Base-by-base conservation (phyloP, 1,284 basidiomycete species). In the Cryptococcus depauperatus region DNA sequence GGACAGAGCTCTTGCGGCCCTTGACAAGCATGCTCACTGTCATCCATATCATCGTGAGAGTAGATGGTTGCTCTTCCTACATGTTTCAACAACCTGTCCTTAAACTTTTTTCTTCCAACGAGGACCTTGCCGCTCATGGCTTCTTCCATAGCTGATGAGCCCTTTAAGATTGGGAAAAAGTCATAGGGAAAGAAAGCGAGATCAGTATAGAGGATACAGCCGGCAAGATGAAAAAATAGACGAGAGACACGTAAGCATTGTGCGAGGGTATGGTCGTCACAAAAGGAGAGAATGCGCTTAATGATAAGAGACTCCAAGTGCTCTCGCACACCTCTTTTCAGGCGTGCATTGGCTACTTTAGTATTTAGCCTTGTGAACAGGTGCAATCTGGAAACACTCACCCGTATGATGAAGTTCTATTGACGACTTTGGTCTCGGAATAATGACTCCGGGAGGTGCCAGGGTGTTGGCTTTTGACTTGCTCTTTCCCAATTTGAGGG, bases 21-120 rank as follows among this genome's bases (percentile, higher is more conserved):
- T n/a, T n/a, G n/a, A n/a, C n/a, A n/a, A n/a, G n/a, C n/a, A n/a
- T n/a, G n/a, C 7, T 45, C 43, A 7, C 42, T 39, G 25, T 50
- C 43, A n/a, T 46, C 44, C 9, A 45, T 44, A 11, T 52, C 50
- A 16, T 47, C 50, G 33, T 52, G 50, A 11, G 43, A 46, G 26
- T 33, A 37, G 2, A 52, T 13, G 5, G 46, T 46, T 7, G 48
- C 46, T 19, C 27, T 21, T 6, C 35, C n/a, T 8, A 44, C 45
- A 33, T 41, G 40, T 37, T 41, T 44, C 25, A 52, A 38, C 33
- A 52, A 35, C 9, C 50, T 16, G 40, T 52, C 50, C 26, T 52
- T 52, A 37, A 46, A 52, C 18, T 37, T 33, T 21, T 41, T 43
- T 35, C 44, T 37, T 2, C 50, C 50, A 4, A 48, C 43, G 4